Conservation (phyloP, 2,329 filamentous ascomycete species). For the Alternaria longipes region DNA sequence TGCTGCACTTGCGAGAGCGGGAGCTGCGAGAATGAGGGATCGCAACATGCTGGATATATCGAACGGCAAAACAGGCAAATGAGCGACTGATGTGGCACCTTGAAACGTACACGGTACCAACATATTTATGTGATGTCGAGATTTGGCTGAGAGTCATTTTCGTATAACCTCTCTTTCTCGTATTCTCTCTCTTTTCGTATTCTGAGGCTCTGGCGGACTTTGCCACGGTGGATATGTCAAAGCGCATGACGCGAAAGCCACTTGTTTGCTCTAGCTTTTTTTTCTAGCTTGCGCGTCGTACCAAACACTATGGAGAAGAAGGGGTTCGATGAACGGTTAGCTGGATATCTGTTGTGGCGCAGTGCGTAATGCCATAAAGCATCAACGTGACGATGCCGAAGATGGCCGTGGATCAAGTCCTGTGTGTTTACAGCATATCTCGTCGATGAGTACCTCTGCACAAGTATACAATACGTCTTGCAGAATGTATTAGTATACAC, state of each 20-base stretch:
- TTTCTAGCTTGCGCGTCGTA: not conserved
- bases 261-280: not conserved
- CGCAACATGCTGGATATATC: not conserved
- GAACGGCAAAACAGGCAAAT: not conserved
- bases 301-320: no score
- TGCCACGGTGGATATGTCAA: not conserved
- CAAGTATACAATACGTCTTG: no score
- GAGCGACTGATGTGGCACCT: not conserved
- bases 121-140: not conserved
- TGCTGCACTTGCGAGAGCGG: not conserved
- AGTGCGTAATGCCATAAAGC: not conserved
- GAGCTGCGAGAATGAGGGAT: not conserved
- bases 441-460: no score
- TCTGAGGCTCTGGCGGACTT: not conserved
- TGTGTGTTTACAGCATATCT: no score
- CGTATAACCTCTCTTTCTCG: not conserved
- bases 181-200: slow-evolving; percentile 1
- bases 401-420: not conserved
- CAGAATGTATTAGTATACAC: no score
- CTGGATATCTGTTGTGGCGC: not conserved
- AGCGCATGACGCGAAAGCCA: not conserved
- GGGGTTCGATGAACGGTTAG: fast-evolving
- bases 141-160: not conserved
- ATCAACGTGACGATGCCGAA: not conserved
- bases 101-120: fast-evolving